Conservation (phyloP, 345 rosid species). For the Syzygium grande region DNA sequence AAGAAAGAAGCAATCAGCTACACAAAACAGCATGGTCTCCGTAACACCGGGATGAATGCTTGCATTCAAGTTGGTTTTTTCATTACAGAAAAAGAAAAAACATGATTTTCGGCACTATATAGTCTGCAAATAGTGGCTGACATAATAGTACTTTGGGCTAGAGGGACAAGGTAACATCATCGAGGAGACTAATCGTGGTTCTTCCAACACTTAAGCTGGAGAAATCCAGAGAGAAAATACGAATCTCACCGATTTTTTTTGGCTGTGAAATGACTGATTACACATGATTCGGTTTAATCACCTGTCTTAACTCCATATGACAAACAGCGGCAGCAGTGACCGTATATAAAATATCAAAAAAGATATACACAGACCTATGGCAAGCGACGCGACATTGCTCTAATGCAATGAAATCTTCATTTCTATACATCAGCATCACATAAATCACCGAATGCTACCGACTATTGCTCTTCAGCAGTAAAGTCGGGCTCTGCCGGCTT, state of each 20-base stretch:
- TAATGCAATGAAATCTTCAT: background rate
- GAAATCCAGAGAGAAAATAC: background rate
- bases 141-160: background rate
- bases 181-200: background rate
- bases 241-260: background rate
- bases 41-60: background rate
- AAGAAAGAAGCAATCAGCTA: background rate
- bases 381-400: background rate
- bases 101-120: background rate
- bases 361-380: background rate
- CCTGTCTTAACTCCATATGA: background rate
- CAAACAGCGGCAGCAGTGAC: background rate
- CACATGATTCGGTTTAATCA: background rate
- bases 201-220: background rate
- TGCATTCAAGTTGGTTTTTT: background rate
- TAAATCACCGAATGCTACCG: background rate
- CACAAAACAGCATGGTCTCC: background rate
- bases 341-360: background rate
- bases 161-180: background rate
- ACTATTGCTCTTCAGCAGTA: conserved; percentile 28
- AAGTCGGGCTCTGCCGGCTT: conserved; percentile 95
- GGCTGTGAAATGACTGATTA: background rate
- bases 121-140: background rate
- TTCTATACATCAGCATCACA: background rate
- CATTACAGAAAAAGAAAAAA: background rate